Percentiles rank a stretch among this genome's conserved stretches.
These are phyloP conservation scores for Blastobotrys elegans DNA, from an alignment of 1,139 yeast species.

Conservation along the genomic window DNA sequence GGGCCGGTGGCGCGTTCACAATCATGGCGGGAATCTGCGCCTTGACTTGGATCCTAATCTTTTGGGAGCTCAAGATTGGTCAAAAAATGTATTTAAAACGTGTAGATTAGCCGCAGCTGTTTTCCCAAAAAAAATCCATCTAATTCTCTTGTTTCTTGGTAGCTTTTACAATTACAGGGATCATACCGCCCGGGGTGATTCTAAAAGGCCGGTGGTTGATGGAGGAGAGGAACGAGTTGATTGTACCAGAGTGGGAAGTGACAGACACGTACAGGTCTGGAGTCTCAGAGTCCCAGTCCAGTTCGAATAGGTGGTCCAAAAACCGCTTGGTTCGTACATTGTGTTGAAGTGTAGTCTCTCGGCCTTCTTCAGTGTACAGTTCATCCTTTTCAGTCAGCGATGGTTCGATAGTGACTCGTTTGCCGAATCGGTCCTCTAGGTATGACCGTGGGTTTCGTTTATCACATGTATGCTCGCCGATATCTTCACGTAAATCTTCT, in stretches of 20 bases:
- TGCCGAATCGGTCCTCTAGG: slow-evolving; percentile 39
- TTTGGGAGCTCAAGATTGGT: slow-evolving; percentile 14
- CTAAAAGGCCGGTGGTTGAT: slow-evolving; percentile 51
- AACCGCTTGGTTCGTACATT: slow-evolving; percentile 46
- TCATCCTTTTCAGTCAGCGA: slow-evolving; percentile 49
- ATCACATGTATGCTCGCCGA: slow-evolving; percentile 67
- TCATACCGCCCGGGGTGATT: slow-evolving; percentile 64
- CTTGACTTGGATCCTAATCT: slow-evolving; percentile 19
- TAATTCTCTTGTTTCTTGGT: slow-evolving; percentile 1
- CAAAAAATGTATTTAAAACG: not conserved
- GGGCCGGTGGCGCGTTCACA: slow-evolving; percentile 61
- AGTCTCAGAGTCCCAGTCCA: slow-evolving; percentile 25
- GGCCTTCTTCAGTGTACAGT: slow-evolving; percentile 38
- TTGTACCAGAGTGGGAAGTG: slow-evolving; percentile 62
- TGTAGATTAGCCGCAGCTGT: not conserved
- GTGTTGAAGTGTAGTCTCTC: slow-evolving; percentile 49
- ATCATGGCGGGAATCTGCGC: slow-evolving; percentile 44
- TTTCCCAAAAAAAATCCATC: not conserved
- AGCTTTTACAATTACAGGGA: slow-evolving; percentile 47
- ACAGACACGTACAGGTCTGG: slow-evolving; percentile 42
- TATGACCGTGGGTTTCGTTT: slow-evolving; percentile 44
- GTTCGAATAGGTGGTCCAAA: slow-evolving; percentile 44
- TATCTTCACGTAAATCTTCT: slow-evolving; percentile 61
- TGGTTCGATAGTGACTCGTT: slow-evolving; percentile 35
- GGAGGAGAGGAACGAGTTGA: slow-evolving; percentile 49